Conservation (phyloP, 306 rosid genomes). For the Gleditsia sinensis region DNA sequence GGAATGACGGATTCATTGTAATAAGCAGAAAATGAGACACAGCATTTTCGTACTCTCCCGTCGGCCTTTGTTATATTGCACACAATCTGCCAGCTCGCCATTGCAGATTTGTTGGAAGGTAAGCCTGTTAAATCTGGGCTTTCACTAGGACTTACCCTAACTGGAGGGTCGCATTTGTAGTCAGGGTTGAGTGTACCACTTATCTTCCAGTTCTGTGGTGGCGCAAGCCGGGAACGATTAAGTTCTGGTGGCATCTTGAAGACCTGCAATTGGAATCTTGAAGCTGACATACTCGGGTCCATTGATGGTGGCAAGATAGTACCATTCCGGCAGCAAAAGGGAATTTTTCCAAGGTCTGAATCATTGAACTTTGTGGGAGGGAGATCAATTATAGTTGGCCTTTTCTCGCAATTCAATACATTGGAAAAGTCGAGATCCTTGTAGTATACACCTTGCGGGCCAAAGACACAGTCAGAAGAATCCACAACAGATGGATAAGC, state of each 20-base stretch:
- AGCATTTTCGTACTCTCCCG: conserved; percentile 64
- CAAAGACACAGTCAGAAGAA: conserved; percentile 79
- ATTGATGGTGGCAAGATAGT: conserved; percentile 82
- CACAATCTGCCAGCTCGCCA: conserved; percentile 98
- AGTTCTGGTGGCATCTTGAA: conserved; percentile 84
- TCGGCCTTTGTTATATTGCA: conserved; percentile 79
- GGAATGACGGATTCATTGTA: conserved; percentile 94
- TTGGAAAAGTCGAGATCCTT: conserved; percentile 57
- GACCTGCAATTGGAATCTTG: conserved; percentile 87
- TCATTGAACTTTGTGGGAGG: conserved; percentile 83
- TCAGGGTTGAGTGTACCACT: conserved; percentile 78
- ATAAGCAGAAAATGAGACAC: conserved; percentile 91
- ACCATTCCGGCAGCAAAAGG: conserved; percentile 92
- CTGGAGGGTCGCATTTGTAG: conserved; percentile 83
- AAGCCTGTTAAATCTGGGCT: conserved; percentile 68
- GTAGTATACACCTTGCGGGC: conserved; percentile 62
- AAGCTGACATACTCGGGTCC: conserved; percentile 78
- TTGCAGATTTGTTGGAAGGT: conserved; percentile 62
- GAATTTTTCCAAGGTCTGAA: conserved; percentile 63
- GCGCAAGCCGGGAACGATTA: conserved; percentile 67
- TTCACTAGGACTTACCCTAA: conserved; percentile 72
- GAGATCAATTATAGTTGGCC: conserved; percentile 85
- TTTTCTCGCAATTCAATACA: conserved; percentile 76
- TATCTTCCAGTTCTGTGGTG: conserved; percentile 89
- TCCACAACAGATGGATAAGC: conserved; percentile 86